phyloP scores from a whole-genome alignment of 305 asterid species.

The Nicotiana rustica region DNA sequence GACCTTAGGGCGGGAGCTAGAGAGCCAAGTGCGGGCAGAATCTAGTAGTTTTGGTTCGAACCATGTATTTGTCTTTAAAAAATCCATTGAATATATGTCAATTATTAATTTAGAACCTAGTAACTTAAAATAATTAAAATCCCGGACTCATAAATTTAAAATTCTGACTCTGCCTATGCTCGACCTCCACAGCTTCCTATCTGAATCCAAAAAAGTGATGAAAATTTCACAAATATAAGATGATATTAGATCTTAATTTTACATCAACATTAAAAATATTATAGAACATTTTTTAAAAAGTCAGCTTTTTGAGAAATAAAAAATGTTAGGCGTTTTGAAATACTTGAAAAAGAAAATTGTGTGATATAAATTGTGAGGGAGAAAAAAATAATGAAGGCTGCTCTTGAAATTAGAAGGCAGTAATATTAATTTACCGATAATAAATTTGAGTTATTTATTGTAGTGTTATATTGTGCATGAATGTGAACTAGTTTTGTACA shows the following conservation, averaged over 20 bases:
- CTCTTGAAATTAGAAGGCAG: not conserved
- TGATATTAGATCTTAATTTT: not conserved
- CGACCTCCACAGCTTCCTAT: no score
- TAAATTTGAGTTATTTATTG: not conserved
- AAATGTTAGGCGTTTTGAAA: not conserved
- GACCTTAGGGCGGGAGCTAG: no score
- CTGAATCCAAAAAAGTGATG: not conserved
- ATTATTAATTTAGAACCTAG: no score
- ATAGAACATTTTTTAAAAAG: not conserved
- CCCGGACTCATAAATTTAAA: no score
- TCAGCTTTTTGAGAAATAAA: not conserved
- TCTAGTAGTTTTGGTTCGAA: no score
- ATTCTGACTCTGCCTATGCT: no score
- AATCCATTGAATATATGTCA: no score
- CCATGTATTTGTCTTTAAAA: no score
- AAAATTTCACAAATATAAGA: not conserved
- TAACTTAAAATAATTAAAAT: no score
- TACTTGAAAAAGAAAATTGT: not conserved
- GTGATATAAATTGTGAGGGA: not conserved
- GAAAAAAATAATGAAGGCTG: not conserved
- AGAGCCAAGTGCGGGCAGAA: no score
- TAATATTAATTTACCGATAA: not conserved
- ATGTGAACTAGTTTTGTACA: conserved; percentile 34
- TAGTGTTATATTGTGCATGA: conserved; percentile 37
- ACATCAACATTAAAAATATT: not conserved